Evolutionary conservation across 208 protist species (phyloP).

Genomic region (Leishmania martiniquensis): DNA sequence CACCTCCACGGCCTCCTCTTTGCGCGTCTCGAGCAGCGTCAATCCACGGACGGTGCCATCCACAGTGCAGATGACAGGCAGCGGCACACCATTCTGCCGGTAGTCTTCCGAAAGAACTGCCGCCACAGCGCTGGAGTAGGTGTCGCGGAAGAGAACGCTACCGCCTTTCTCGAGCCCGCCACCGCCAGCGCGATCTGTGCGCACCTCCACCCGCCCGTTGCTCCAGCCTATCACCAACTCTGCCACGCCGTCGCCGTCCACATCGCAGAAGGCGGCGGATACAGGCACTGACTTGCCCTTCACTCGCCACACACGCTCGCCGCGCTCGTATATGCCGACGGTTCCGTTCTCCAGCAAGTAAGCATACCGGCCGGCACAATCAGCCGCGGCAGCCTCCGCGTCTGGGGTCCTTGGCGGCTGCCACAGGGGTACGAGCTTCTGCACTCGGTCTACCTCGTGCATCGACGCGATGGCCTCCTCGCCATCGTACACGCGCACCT

Average conservation of each 20-base stretch:
- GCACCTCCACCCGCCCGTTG: slow-evolving; percentile 89
- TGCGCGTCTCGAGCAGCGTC: slow-evolving; percentile 48
- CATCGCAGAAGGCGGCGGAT: slow-evolving; percentile 88
- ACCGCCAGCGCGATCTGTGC: slow-evolving; percentile 44
- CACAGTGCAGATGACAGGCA: slow-evolving; percentile 85
- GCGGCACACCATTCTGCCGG: slow-evolving; percentile 75
- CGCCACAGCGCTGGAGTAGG: slow-evolving; percentile 64
- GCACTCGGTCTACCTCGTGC: slow-evolving; percentile 85
- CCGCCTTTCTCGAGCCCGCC: slow-evolving; percentile 56
- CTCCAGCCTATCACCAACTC: slow-evolving; percentile 93
- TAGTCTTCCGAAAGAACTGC: slow-evolving; percentile 92
- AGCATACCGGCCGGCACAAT: slow-evolving; percentile 64
- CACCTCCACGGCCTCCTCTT: slow-evolving; percentile 55
- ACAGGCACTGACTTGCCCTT: slow-evolving; percentile 85
- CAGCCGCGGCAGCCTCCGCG: neutral
- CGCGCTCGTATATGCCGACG: slow-evolving; percentile 89
- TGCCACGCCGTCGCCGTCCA: slow-evolving; percentile 92
- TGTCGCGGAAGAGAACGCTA: slow-evolving; percentile 84
- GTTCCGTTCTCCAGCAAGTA: slow-evolving; percentile 94
- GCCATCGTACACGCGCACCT: slow-evolving; percentile 92
- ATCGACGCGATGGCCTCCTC: slow-evolving; percentile 86
- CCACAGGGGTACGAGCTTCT: slow-evolving; percentile 48
- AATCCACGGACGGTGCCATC: slow-evolving; percentile 91
- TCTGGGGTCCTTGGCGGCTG: neutral
- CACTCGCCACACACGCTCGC: slow-evolving; percentile 84